Conservation (phyloP, 106 monocot species). For the Dendrobium officinale region DNA sequence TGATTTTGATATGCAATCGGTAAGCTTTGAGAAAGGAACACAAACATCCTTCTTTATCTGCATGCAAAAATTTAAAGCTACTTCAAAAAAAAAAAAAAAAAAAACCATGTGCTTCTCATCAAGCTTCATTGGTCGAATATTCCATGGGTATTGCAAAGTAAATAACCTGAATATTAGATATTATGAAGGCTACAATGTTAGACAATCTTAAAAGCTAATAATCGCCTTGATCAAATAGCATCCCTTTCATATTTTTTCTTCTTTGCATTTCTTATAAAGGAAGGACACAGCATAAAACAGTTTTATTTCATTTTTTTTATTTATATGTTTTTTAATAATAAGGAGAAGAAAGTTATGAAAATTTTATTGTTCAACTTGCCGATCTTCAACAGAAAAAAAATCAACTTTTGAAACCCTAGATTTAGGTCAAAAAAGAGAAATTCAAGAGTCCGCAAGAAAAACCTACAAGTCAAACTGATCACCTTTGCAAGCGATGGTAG, state of each 20-base stretch:
- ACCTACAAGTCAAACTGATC: no score
- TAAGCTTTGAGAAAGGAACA: conserved; percentile 89
- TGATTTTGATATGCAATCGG: conserved; percentile 84
- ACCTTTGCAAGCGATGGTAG: no score
- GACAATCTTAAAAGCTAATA: neutral
- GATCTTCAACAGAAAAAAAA: no score
- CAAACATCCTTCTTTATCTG: conserved; percentile 99
- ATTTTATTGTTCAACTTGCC: no score
- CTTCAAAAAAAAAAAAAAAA: neutral
- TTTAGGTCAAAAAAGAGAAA: no score
- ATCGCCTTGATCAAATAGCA: neutral
- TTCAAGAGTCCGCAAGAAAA: no score
- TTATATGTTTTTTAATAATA: no score
- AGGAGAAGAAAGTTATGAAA: no score
- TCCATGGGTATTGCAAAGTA: neutral
- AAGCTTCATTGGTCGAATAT: neutral
- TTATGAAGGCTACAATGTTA: neutral
- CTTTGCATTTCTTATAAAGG: no score
- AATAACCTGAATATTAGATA: neutral
- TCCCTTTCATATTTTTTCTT: neutral
- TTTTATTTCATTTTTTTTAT: no score
- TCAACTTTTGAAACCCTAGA: no score
- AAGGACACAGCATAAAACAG: no score
- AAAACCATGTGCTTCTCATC: neutral
- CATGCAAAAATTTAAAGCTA: neutral